Conservation (phyloP, 495 filamentous ascomycete species). For the Bathelium albidoporum region DNA sequence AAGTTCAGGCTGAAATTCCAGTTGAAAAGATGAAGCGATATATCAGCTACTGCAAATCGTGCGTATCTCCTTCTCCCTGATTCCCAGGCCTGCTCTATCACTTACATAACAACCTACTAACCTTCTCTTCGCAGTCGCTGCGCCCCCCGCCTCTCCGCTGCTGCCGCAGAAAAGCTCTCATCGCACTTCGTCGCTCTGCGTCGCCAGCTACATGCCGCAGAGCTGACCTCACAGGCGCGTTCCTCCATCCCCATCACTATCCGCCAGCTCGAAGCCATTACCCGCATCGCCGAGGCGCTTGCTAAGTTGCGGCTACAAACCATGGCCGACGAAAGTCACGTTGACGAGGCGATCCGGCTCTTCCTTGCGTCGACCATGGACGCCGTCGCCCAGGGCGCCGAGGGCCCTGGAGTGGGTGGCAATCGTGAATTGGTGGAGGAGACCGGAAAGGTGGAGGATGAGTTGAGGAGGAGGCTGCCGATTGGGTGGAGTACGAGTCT, state of each 20-base stretch:
- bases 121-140: conserved; percentile 33
- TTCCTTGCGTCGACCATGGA: conserved; percentile 99
- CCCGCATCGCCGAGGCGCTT: conserved; percentile 92
- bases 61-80: conserved; percentile 31
- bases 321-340: conserved; percentile 79
- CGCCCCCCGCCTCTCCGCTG: conserved; percentile 81
- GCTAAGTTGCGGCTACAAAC: conserved; percentile 82
- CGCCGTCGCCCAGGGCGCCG: conserved; percentile 80
- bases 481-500: conserved; percentile 93
- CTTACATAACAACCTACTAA: not conserved
- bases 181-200: conserved; percentile 96
- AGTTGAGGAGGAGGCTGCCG: conserved; percentile 76
- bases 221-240: conserved; percentile 74
- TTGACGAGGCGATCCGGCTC: conserved; percentile 94
- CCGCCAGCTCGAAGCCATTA: conserved; percentile 91
- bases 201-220: conserved; percentile 83
- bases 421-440: conserved; percentile 86
- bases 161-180: conserved; percentile 92
- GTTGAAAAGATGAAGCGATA: conserved; percentile 98
- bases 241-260: conserved; percentile 96
- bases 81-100: not conserved
- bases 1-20: conserved; percentile 72
- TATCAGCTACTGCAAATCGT: conserved; percentile 95
- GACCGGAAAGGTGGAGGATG: conserved; percentile 77
- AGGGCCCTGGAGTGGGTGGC: conserved; percentile 41